These are phyloP conservation scores for Xylona heveae DNA, from an alignment of 495 filamentous ascomycete species.

Conservation along the genomic window DNA sequence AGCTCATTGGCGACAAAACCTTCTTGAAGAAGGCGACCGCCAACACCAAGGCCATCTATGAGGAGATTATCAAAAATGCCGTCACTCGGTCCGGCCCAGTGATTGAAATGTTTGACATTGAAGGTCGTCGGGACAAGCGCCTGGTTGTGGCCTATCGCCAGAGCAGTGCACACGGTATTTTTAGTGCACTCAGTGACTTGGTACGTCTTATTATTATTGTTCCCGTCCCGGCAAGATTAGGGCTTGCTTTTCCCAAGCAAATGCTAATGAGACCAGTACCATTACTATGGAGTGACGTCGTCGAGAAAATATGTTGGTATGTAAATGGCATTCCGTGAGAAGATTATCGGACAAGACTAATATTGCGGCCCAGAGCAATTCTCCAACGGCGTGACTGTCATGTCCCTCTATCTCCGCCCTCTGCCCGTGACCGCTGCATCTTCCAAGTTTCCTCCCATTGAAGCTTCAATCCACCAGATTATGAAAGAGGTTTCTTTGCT, in stretches of 20 bases:
- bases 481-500: constrained; percentile 94
- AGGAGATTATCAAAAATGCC: constrained; percentile 72
- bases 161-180: constrained; percentile 78
- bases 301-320: constrained; percentile 70
- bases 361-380: constrained; percentile 47
- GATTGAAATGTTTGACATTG: constrained; percentile 94
- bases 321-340: background rate
- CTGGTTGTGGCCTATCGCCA: constrained; percentile 87
- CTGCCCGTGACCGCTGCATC: constrained; percentile 26
- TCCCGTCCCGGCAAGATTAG: no score
- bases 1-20: constrained; percentile 78
- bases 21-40: constrained; percentile 89
- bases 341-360: background rate
- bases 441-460: constrained; percentile 51
- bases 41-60: constrained; percentile 89
- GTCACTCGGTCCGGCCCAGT: constrained; percentile 74
- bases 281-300: constrained; percentile 94
- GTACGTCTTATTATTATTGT: no score
- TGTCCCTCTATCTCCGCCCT: constrained; percentile 81
- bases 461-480: constrained; percentile 93
- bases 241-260: no score
- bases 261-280: no score
- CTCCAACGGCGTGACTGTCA: constrained; percentile 91
- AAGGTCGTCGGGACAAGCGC: constrained; percentile 72
- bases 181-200: constrained; percentile 89